Percentiles rank a stretch among this genome's conserved stretches.
phyloP scores from a whole-genome alignment of 176 grass and related monocot genomes.

The Tillandsia leiboldiana region DNA sequence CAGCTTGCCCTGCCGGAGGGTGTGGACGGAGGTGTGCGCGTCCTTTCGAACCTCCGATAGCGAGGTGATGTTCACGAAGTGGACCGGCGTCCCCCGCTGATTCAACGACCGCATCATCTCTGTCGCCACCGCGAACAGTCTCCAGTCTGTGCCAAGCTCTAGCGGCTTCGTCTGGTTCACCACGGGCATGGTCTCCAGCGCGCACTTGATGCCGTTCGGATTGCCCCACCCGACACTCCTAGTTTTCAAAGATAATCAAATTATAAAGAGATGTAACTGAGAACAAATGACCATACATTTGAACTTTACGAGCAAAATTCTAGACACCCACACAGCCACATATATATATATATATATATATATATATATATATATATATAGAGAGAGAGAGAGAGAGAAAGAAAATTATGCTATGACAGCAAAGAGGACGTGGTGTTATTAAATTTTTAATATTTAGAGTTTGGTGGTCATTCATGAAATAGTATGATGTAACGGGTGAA shows the following conservation, averaged over 20 bases:
- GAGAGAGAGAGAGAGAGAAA: too few relatives aligned
- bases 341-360: too few relatives aligned
- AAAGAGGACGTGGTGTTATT: too few relatives aligned
- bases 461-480: too few relatives aligned
- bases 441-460: too few relatives aligned
- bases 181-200: constrained; percentile 64
- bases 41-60: constrained; percentile 90
- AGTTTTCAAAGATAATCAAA: constrained; percentile 15
- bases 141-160: constrained; percentile 83
- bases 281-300: not conserved
- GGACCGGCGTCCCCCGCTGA: constrained; percentile 39
- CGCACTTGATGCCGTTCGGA: constrained; percentile 74
- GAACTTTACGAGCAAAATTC: too few relatives aligned
- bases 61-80: constrained; percentile 77
- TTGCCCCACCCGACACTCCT: constrained; percentile 76
- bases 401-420: too few relatives aligned
- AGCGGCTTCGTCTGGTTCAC: constrained; percentile 39
- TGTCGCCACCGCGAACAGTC: constrained; percentile 43
- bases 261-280: not conserved
- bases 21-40: constrained; percentile 80
- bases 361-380: too few relatives aligned
- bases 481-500: too few relatives aligned
- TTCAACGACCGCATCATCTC: constrained; percentile 39
- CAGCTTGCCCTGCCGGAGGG: constrained; percentile 71
- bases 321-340: too few relatives aligned